Conservation (phyloP, 805 yeast species). For the Cyberlindnera veronae region DNA sequence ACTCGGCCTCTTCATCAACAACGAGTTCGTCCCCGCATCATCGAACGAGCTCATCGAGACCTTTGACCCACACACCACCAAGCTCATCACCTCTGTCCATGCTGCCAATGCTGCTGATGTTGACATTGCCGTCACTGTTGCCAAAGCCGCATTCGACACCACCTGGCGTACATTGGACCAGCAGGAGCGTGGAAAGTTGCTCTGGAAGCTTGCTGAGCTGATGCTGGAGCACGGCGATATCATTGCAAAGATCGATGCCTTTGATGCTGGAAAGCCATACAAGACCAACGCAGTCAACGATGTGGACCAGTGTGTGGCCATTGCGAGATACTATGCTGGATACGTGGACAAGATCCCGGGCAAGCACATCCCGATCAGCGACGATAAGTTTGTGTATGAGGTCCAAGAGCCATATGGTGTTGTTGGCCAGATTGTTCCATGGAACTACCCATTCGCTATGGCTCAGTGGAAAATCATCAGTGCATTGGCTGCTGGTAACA, state of each 20-base stretch:
- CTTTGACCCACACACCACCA: constrained; percentile 59
- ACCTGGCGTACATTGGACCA: constrained; percentile 71
- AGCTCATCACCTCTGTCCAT: constrained; percentile 43
- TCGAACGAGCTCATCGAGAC: constrained; percentile 50
- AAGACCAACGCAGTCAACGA: constrained; percentile 65
- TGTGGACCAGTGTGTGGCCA: constrained; percentile 57
- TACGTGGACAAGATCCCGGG: constrained; percentile 70
- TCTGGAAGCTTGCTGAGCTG: constrained; percentile 64
- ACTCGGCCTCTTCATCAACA: constrained; percentile 84
- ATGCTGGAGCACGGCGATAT: constrained; percentile 61
- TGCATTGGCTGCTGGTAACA: constrained; percentile 73
- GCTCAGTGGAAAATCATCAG: constrained; percentile 77
- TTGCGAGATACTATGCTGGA: constrained; percentile 69
- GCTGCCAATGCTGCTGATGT: constrained; percentile 21
- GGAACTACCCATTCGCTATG: constrained; percentile 84
- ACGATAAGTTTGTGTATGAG: constrained; percentile 62
- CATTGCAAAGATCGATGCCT: constrained; percentile 64
- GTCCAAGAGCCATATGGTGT: constrained; percentile 75
- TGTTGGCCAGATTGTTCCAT: constrained; percentile 79
- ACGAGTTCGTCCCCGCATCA: constrained; percentile 70
- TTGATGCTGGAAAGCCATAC: constrained; percentile 76
- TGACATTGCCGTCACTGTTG: constrained; percentile 35
- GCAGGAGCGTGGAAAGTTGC: constrained; percentile 45
- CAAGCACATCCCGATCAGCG: constrained; percentile 58
- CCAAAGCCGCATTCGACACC: constrained; percentile 53